Base-by-base conservation (phyloP, 1,284 basidiomycete species). In the Rhodofomes roseus region DNA sequence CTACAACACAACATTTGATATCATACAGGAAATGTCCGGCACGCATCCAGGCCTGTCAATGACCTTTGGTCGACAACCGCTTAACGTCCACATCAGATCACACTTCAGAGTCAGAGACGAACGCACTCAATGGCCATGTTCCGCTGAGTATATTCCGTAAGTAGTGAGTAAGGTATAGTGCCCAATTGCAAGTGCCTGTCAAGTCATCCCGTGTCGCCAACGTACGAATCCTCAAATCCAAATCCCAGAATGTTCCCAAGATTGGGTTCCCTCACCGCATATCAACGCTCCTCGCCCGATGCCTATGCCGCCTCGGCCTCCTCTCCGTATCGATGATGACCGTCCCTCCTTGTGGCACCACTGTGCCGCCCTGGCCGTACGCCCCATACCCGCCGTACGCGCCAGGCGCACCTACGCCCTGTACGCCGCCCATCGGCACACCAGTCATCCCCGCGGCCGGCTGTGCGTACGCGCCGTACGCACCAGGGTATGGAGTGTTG, bases 301-400 rank as follows among this genome's bases (percentile, higher is more conserved):
- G 41, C 41, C 54, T 31, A 14, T 46, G 54, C 25, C 22, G 16
- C 27, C 54, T 56, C 27, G 53, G 27, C 41, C 27, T 39, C 29
- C 37, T 36, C n/a, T 40, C 23, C 36, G 39, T n/a, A n/a, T 56
- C 50, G 22, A 56, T 56, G 18, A 56, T n/a, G 41, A 56, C 40
- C 4, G 54, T 56, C n/a, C 22, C 23, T 16, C 54, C 54, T 11
- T 20, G 40, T n/a, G 39, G 54, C 18, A 39, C 39, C 9, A 23
- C 27, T 9, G n/a, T 25, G 6, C 41, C 54, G 11, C 9, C 22
- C 34, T 46, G 31, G 18, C 34, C 46, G 46, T 57, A 57, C 27
- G 44, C 55, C 14, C 55, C 55, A 57, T 50, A 48, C n/a, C 55
- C 55, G 22, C 46, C 43, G 16, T 39, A 37, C 31, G 41, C 55